Evolutionary conservation across 306 rosid species (phyloP).

Genomic region (Prunus davidiana): DNA sequence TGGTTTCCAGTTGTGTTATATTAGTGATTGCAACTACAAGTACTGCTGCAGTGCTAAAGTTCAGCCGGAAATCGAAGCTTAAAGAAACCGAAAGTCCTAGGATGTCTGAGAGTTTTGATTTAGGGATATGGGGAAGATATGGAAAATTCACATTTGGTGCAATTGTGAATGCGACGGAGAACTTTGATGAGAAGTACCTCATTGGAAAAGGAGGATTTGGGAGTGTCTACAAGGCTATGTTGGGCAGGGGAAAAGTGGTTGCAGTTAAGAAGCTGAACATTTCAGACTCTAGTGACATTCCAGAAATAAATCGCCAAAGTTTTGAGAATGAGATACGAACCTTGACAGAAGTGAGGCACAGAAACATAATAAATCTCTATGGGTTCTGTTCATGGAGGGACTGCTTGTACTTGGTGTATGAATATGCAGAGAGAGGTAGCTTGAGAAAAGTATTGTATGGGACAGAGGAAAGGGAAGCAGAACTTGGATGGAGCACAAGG

Average conservation of each 20-base stretch:
- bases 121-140: conserved; percentile 21
- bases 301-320: conserved; percentile 31
- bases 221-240: conserved; percentile 48
- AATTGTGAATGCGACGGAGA: conserved; percentile 40
- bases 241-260: background rate
- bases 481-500: conserved; percentile 44
- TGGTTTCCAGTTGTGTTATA: conserved; percentile 3
- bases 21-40: conserved; percentile 5
- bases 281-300: conserved; percentile 36
- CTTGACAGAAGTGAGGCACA: conserved; percentile 45
- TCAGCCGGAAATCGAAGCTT: background rate
- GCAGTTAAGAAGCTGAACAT: conserved; percentile 32
- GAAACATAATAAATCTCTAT: conserved; percentile 53
- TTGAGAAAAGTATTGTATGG: conserved; percentile 35
- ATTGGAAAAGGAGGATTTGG: conserved; percentile 64
- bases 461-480: conserved; percentile 12
- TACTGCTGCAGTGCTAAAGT: background rate
- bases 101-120: background rate
- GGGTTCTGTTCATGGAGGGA: conserved; percentile 42
- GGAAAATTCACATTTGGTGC: conserved; percentile 42
- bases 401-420: background rate
- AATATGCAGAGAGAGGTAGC: background rate
- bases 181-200: conserved; percentile 52
- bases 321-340: conserved; percentile 42
- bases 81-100: conserved; percentile 1